phyloP scores from a whole-genome alignment of 176 grass and related monocot genomes.

The Zea mays region DNA sequence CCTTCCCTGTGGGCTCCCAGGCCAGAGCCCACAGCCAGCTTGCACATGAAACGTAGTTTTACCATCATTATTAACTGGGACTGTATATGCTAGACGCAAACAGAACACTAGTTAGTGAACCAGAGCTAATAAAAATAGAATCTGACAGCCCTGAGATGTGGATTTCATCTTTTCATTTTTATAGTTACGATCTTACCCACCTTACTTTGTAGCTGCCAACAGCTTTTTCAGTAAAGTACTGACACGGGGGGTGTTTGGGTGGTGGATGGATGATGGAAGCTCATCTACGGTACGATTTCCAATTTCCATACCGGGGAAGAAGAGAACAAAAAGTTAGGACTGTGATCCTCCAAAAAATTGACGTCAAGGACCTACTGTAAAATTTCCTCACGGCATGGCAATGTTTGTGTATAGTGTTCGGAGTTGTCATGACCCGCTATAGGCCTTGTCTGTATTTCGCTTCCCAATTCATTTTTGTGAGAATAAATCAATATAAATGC shows the following conservation, averaged over 20 bases:
- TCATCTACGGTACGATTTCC: constrained; percentile 95
- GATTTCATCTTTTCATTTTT: not conserved
- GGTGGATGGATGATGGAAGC: constrained; percentile 87
- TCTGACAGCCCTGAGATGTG: not conserved
- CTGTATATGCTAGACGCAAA: no score
- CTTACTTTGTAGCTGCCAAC: no score
- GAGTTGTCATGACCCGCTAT: no score
- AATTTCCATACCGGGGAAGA: constrained; percentile 72
- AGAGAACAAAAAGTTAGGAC: constrained; percentile 71
- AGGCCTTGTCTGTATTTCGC: no score
- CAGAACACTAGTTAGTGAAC: no score
- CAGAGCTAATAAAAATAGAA: not conserved
- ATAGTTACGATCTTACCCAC: no score
- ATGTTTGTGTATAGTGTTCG: not conserved
- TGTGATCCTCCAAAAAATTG: constrained; percentile 78
- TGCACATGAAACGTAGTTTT: not conserved
- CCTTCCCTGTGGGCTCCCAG: constrained; percentile 65
- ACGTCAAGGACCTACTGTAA: constrained; percentile 45
- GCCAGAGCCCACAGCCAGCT: constrained; percentile 53
- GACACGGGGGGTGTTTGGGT: constrained; percentile 14
- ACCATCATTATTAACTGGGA: no score
- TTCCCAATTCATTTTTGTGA: no score
- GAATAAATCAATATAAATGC: no score
- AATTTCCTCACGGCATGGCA: not conserved
- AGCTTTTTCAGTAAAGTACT: not conserved